Evolutionary conservation across 345 rosid species (phyloP).

Genomic region (Arabidopsis suecica): DNA sequence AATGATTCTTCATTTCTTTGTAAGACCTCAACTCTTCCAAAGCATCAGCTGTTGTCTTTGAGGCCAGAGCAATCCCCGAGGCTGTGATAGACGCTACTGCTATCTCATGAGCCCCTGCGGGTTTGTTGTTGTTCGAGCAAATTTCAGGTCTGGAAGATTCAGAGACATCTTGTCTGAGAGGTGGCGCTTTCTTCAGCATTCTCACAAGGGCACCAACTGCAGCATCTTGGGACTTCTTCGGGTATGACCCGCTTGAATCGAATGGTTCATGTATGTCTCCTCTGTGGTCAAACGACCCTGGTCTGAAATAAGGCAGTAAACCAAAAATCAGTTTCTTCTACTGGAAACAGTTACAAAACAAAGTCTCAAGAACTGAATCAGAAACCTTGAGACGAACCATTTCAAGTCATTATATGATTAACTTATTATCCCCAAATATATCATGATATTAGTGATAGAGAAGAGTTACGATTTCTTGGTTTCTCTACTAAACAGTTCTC

Average conservation of each 20-base stretch:
- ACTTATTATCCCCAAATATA: background rate
- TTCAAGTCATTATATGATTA: background rate
- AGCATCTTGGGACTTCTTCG: conserved; percentile 79
- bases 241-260: conserved; percentile 56
- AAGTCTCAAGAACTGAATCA: background rate
- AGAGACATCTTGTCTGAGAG: conserved; percentile 68
- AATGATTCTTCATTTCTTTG: conserved; percentile 64
- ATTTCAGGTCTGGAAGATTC: conserved; percentile 48
- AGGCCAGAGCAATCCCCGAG: conserved; percentile 49
- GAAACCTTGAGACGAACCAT: background rate
- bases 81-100: conserved; percentile 53
- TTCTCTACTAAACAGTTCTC: conserved; percentile 1
- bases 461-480: background rate
- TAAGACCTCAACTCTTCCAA: conserved; percentile 80
- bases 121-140: conserved; percentile 36
- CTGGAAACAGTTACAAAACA: conserved; percentile 13
- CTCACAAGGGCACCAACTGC: conserved; percentile 86
- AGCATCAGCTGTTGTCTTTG: conserved; percentile 89
- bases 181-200: conserved; percentile 89
- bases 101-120: conserved; percentile 33
- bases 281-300: conserved; percentile 65
- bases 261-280: conserved; percentile 50
- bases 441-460: background rate
- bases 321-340: conserved; percentile 10
- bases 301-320: conserved; percentile 49